Evolutionary conservation across 768 basidiomycete genomes (phyloP), one percentile per base, ranked within the genome.

Genomic region (Trametes coccinea): DNA sequence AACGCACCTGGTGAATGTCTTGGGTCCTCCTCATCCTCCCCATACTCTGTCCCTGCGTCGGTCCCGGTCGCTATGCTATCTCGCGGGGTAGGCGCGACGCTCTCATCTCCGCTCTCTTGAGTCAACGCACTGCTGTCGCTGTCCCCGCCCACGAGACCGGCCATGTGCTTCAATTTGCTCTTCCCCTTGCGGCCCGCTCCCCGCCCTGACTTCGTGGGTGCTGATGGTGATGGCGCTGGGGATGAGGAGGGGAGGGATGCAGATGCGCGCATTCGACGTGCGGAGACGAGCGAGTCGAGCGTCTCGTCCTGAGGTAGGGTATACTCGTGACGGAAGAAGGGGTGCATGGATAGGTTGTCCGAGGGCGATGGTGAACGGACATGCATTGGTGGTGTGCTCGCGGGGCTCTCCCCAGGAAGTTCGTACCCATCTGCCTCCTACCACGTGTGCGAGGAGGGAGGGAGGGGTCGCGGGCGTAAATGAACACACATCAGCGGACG

Each of bases 51-150:
- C 9, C 85, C 82, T 2, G 68, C 83, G 66, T 92, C 90, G 3
- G 90, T 89, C 31, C 83, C 88, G 2, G 89, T 90, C 16, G 85
- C 79, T 34, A 84, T 80, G 63, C 89, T 90, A 37, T 84, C 87
- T 67, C 83, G 77, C 0, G 86, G 85, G 8, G 86, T 87, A 29
- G 82, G 84, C 16, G 73, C 77, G 5, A 74, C 76, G 48, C 79
- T 83, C 69, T 93, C 91, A 58, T 92, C 91, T 6, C 85, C 89
- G 62, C 89, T 92, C 72, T 92, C 90, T 70, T 89, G 86, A 3
- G 90, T 93, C 67, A 93, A 71, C 30, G 88, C 91, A 64, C 91
- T 92, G 67, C 89, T 90, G 64, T 92, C 91, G 69, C 91, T 92
- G 68, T 93, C 90, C 1, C 90, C 90, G 13, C 84, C 85, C 2